Evolutionary conservation across 108 stramenopile genomes (phyloP), one percentile per base, ranked within the genome.

Genomic region (Conticribra guillardii): DNA sequence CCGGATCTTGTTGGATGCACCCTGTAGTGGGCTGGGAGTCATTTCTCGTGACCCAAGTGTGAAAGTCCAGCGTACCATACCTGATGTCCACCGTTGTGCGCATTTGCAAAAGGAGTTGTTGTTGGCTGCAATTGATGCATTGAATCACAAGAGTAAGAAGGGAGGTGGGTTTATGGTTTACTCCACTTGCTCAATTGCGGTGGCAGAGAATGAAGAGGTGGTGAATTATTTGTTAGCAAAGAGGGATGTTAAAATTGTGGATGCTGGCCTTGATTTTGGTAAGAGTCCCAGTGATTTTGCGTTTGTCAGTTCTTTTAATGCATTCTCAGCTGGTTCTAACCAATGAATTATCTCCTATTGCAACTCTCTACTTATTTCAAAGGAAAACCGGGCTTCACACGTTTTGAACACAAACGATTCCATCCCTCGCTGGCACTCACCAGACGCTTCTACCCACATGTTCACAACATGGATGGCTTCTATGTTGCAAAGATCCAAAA

Each of bases 381-480:
- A 86, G 97, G 96, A 18, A 87, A 87, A 54, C 96, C 97, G 11
- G 98, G 97, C 7, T 97, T 98, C 71, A 96, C 89, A 15, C 82
- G 98, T 45, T 97, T 93, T 73, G 94, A 86, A 74, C 90, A 97
- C 70, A 90, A 90, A 28, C 80, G 98, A 56, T 99, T 98, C 85
- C 99, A 99, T 82, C 98, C 98, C 24, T 95, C 94, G 41, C 31
- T 99, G 70, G 81, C 90, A 8, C 73, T 96, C 30, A 95, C 98
- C 15, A 52, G 97, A 46, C 82, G 99, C 37, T 99, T 99, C 74
- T 99, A 99, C 77, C 99, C 99, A 26, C 99, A 99, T 72, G 97
- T 97, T 31, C 99, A 99, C 87, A 99, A 99, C 84, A 99, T 99
- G 98, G 99, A 99, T 78, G 99, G 99, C 18, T 99, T 99, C 78